These are phyloP conservation scores for Pholiota microspora DNA, from an alignment of 768 basidiomycete species.

Conservation along the genomic window DNA sequence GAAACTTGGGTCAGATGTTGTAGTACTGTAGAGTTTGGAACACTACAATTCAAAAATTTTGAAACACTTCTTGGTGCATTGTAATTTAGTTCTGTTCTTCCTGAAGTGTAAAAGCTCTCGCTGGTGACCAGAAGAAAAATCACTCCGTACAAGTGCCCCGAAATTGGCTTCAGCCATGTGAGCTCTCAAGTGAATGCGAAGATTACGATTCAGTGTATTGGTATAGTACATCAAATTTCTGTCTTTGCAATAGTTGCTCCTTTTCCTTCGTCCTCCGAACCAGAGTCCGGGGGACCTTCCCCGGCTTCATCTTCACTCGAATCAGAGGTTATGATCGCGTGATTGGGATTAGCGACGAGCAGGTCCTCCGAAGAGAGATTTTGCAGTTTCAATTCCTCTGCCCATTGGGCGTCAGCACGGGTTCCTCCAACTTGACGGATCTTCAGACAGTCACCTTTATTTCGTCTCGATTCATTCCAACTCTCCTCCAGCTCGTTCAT, in stretches of 20 bases:
- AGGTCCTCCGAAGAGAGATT: conserved; percentile 53
- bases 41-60: not conserved
- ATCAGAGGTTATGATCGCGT: conserved; percentile 20
- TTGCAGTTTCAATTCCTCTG: conserved; percentile 18
- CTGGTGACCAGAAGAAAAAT: too few species aligned
- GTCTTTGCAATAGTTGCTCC: too few species aligned
- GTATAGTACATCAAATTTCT: too few species aligned
- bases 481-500: conserved; percentile 65
- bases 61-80: not conserved
- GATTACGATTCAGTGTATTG: too few species aligned
- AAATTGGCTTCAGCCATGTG: too few species aligned
- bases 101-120: too few species aligned
- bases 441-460: conserved; percentile 40
- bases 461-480: conserved; percentile 55
- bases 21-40: conserved; percentile 4
- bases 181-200: too few species aligned
- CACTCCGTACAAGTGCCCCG: too few species aligned
- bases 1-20: not conserved
- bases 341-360: conserved; percentile 70
- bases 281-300: conserved; percentile 2
- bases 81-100: not conserved
- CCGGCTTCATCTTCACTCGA: conserved; percentile 15
- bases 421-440: not conserved
- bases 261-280: not conserved
- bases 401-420: not conserved